phyloP scores from a whole-genome alignment of 306 rosid species.

The Cucurbita moschata region DNA sequence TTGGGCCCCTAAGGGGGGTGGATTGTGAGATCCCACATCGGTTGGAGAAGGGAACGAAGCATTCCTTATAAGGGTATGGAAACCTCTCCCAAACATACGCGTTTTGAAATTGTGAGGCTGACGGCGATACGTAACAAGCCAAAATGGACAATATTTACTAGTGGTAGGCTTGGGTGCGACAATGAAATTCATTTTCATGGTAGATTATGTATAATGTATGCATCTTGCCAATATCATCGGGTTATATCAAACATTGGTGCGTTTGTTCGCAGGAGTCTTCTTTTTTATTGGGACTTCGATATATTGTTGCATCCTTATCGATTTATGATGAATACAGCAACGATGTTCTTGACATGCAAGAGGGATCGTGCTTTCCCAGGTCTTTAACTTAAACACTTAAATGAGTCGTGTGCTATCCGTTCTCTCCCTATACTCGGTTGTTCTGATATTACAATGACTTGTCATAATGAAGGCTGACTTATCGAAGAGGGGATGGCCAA shows the following conservation, averaged over 20 bases:
- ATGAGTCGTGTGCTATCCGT: not conserved
- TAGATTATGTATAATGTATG: not conserved
- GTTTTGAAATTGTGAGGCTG: no score
- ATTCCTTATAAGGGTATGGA: no score
- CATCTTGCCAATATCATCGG: not conserved
- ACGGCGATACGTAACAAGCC: no score
- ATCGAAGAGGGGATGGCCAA: conserved; percentile 8
- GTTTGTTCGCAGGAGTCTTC: conserved; percentile 68
- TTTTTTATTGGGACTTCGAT: conserved; percentile 44
- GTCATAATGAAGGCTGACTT: conserved; percentile 14
- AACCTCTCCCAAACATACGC: no score
- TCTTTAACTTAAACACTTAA: conserved; percentile 5
- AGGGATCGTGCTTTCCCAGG: conserved; percentile 95
- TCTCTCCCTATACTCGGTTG: not conserved
- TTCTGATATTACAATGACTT: not conserved
- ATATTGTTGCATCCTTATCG: conserved; percentile 56
- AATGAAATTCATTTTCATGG: not conserved
- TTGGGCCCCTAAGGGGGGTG: no score
- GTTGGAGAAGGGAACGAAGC: no score
- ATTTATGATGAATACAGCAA: conserved; percentile 88
- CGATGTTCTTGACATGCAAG: conserved; percentile 84
- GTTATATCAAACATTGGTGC: not conserved
- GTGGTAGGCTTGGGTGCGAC: no score
- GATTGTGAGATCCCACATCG: no score
- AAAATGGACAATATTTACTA: no score